Percentiles rank a stretch among this genome's conserved stretches.
Evolutionary conservation across 345 rosid genomes (phyloP).

Genomic region (rapeseed (Brassica napus)): DNA sequence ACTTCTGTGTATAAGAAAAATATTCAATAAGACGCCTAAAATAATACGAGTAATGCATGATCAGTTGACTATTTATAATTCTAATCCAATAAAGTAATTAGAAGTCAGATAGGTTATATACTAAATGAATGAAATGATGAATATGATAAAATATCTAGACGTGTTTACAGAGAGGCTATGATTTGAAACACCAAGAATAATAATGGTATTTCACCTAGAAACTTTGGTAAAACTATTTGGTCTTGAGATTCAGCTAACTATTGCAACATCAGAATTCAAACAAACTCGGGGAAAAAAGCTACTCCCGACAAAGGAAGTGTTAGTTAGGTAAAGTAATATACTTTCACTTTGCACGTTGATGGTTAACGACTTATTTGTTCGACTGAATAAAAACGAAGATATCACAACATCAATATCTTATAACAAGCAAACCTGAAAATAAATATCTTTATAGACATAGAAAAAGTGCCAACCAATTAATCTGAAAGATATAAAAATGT

Average conservation of each 20-base stretch:
- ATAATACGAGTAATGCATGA: background rate
- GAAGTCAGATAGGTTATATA: background rate
- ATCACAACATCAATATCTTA: background rate
- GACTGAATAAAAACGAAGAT: background rate
- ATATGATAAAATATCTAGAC: background rate
- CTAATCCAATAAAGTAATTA: background rate
- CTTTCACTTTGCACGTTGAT: background rate
- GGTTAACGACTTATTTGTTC: background rate
- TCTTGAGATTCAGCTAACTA: background rate
- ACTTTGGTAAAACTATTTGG: background rate
- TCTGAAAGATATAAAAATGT: background rate
- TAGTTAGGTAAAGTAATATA: background rate
- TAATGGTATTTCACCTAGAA: constrained; percentile 1
- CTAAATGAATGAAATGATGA: background rate
- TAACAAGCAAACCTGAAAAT: background rate
- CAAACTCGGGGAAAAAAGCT: background rate
- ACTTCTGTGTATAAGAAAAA: background rate
- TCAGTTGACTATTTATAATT: background rate
- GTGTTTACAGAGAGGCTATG: constrained; percentile 1
- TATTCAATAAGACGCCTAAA: background rate
- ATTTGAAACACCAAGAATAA: background rate
- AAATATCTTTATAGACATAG: background rate
- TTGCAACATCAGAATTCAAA: constrained; percentile 1
- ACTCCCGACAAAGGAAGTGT: background rate
- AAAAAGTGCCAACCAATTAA: background rate